Percentiles rank a stretch among this genome's conserved stretches.
Evolutionary conservation across 768 basidiomycete species (phyloP).

Genomic region (Russula sp.): DNA sequence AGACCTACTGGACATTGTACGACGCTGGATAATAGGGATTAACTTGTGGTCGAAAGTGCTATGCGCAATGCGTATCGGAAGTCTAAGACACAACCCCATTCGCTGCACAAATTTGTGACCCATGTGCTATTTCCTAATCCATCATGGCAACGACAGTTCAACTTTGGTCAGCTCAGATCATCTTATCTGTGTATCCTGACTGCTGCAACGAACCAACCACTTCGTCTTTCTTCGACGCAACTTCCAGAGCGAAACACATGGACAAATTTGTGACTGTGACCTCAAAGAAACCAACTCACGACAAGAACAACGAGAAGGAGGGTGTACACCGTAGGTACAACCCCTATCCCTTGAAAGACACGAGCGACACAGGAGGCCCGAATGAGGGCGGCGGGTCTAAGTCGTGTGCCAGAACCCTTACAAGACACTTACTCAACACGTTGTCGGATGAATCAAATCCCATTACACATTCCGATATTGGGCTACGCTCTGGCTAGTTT

Average conservation of each 20-base stretch:
- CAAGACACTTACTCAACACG: slow-evolving; percentile 54
- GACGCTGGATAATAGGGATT: slow-evolving; percentile 10
- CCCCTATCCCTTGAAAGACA: slow-evolving; percentile 28
- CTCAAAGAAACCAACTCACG: slow-evolving; percentile 26
- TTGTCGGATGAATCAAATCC: slow-evolving; percentile 65
- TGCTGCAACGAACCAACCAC: background rate
- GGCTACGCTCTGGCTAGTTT: slow-evolving; percentile 51
- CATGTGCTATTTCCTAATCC: slow-evolving; percentile 1
- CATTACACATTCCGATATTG: slow-evolving; percentile 67
- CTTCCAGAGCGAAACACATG: slow-evolving; percentile 24
- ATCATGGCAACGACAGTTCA: background rate
- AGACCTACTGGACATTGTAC: slow-evolving; percentile 55
- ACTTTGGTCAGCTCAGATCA: background rate
- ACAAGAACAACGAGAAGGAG: slow-evolving; percentile 23
- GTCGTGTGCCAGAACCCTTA: slow-evolving; percentile 34
- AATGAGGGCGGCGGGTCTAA: background rate
- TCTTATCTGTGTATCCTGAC: background rate
- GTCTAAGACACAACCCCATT: slow-evolving; percentile 1
- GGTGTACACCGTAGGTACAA: slow-evolving; percentile 28
- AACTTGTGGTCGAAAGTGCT: background rate
- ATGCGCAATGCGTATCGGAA: slow-evolving; percentile 1
- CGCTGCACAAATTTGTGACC: slow-evolving; percentile 6
- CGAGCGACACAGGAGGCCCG: slow-evolving; percentile 19
- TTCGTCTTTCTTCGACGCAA: background rate
- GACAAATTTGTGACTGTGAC: slow-evolving; percentile 33